Percentiles rank a stretch among this genome's conserved stretches.
Evolutionary conservation across 2,329 filamentous ascomycete genomes (phyloP).

Genomic region (Fonsecaea pedrosoi): DNA sequence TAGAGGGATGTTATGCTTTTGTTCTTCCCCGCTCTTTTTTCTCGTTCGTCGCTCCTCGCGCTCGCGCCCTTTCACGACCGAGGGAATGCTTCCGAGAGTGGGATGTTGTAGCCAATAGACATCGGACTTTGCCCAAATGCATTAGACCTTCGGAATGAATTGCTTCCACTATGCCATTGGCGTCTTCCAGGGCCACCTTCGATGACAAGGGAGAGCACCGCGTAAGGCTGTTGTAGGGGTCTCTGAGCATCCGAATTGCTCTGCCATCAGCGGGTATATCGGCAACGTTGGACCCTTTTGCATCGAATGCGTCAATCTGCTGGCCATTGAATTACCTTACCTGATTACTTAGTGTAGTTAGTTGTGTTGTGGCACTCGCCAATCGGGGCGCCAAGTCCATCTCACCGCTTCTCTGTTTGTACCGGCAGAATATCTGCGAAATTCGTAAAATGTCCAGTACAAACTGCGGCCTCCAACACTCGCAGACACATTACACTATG

Average conservation of each 20-base stretch:
- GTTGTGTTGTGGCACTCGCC: not conserved
- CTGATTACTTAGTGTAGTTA: too few species aligned
- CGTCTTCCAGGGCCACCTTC: too few species aligned
- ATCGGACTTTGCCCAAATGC: not conserved
- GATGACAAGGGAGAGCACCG: too few species aligned
- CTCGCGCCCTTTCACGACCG: not conserved
- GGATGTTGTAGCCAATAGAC: not conserved
- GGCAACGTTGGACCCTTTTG: not conserved
- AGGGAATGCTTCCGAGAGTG: not conserved
- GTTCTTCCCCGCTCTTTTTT: not conserved
- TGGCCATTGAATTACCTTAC: not conserved
- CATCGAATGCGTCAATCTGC: not conserved
- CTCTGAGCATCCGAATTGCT: not conserved
- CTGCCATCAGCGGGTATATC: not conserved
- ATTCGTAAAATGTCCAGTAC: not conserved
- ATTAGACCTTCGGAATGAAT: constrained; percentile 1
- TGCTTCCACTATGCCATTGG: not conserved
- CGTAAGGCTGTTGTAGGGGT: not conserved
- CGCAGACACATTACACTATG: not conserved
- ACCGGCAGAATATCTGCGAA: not conserved
- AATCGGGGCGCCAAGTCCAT: not conserved
- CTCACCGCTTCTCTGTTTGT: not conserved
- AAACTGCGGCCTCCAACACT: not conserved
- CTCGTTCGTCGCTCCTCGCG: not conserved
- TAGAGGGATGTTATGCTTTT: not conserved